phyloP scores from a whole-genome alignment of 2,329 filamentous ascomycete genomes.

The Fusarium denticulatum region DNA sequence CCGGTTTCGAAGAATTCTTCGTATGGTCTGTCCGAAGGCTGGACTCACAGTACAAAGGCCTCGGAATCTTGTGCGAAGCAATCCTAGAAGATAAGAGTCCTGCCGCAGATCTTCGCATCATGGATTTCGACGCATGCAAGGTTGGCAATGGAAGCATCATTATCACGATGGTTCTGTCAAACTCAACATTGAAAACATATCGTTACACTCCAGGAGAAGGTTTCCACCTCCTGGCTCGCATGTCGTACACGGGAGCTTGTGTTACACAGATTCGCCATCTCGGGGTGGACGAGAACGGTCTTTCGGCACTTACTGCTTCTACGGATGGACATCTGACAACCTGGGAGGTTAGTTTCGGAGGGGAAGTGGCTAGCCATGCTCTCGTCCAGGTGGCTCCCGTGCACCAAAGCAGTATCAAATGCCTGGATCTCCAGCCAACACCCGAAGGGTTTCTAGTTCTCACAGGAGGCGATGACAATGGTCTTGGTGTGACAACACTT shows the following conservation, averaged over 20 bases:
- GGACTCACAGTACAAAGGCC: constrained; percentile 58
- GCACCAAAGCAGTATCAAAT: constrained; percentile 86
- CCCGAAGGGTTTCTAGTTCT: constrained; percentile 61
- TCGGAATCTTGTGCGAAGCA: constrained; percentile 68
- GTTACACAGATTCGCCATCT: constrained; percentile 72
- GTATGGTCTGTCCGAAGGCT: constrained; percentile 76
- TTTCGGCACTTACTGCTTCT: constrained; percentile 71
- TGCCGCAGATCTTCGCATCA: constrained; percentile 78
- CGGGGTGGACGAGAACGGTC: constrained; percentile 33
- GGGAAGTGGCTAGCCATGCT: constrained; percentile 29
- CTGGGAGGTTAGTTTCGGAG: constrained; percentile 41
- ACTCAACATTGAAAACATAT: constrained; percentile 78
- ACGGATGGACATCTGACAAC: constrained; percentile 79
- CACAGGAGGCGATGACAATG: constrained; percentile 90
- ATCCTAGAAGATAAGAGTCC: constrained; percentile 60
- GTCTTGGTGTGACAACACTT: constrained; percentile 67
- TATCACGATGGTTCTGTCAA: constrained; percentile 81
- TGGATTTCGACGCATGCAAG: constrained; percentile 73
- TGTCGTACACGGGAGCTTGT: constrained; percentile 76
- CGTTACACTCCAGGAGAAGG: constrained; percentile 53
- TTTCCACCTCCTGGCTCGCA: constrained; percentile 63
- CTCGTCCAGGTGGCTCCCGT: constrained; percentile 56
- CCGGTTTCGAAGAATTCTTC: constrained; percentile 88
- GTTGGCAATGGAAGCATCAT: constrained; percentile 54
- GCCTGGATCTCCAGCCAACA: constrained; percentile 57